These are phyloP conservation scores for Fusarium fracticaudum DNA, from an alignment of 2,329 filamentous ascomycete genomes.

Conservation along the genomic window DNA sequence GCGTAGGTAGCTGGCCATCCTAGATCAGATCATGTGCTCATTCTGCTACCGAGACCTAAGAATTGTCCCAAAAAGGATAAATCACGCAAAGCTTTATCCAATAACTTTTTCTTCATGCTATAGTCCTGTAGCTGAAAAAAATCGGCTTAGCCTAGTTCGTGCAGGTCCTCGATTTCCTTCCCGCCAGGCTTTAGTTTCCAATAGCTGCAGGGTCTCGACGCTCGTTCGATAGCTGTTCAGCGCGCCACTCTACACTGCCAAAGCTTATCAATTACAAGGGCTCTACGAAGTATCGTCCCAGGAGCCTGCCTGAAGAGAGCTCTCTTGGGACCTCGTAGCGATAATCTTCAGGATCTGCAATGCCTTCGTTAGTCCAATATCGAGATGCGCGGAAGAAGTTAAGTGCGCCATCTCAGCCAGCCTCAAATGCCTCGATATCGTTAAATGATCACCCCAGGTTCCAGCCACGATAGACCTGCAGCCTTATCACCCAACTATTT, in stretches of 20 bases:
- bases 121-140: background rate
- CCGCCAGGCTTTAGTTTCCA: background rate
- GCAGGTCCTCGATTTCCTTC: too few relatives aligned
- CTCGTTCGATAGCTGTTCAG: background rate
- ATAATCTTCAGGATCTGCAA: background rate
- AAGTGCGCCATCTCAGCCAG: background rate
- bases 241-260: background rate
- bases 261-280: too few relatives aligned
- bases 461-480: background rate
- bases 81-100: background rate
- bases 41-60: too few relatives aligned
- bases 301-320: too few relatives aligned
- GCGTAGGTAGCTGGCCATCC: rapidly evolving
- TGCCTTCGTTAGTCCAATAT: background rate
- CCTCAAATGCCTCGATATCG: background rate
- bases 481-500: background rate
- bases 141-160: background rate
- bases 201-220: background rate
- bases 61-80: too few relatives aligned
- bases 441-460: too few relatives aligned
- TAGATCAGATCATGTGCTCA: background rate
- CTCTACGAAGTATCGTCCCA: rapidly evolving
- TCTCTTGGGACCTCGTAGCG: background rate
- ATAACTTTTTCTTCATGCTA: too few relatives aligned
- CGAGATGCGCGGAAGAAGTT: background rate